Conservation (phyloP, 1,284 basidiomycete genomes). For the Marasmius sp. region DNA sequence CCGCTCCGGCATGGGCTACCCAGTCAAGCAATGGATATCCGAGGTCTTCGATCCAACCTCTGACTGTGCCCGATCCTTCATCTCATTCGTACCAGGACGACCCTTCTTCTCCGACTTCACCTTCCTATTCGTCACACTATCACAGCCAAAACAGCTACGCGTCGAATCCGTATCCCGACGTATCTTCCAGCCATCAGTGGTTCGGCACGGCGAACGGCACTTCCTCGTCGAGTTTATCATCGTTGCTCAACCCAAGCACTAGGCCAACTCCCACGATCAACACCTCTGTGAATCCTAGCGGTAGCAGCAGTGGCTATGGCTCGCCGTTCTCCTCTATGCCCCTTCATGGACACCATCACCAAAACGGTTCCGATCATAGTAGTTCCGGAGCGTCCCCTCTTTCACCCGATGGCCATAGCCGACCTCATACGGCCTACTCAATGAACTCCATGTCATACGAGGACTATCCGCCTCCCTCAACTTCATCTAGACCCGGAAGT, state of each 20-base stretch:
- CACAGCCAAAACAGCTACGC: slow-evolving; percentile 40
- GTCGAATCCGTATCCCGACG: slow-evolving; percentile 7
- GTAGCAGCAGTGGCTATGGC: slow-evolving; percentile 37
- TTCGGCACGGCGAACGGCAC: slow-evolving; percentile 59
- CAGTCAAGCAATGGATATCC: slow-evolving; percentile 31
- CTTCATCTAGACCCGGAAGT: slow-evolving; percentile 65
- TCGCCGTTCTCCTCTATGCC: slow-evolving; percentile 68
- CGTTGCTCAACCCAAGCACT: slow-evolving; percentile 69
- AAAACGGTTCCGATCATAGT: slow-evolving; percentile 46
- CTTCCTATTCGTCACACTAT: slow-evolving; percentile 51
- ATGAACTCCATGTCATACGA: slow-evolving; percentile 60
- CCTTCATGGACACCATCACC: slow-evolving; percentile 39
- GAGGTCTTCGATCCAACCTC: slow-evolving; percentile 69
- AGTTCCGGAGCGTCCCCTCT: slow-evolving; percentile 52
- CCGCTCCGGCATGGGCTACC: slow-evolving; percentile 49
- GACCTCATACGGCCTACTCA: slow-evolving; percentile 80
- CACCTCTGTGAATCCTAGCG: slow-evolving; percentile 39
- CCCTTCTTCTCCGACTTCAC: slow-evolving; percentile 53
- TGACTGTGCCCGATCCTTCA: slow-evolving; percentile 74
- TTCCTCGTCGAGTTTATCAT: slow-evolving; percentile 70
- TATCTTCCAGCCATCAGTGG: slow-evolving; percentile 19
- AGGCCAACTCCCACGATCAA: slow-evolving; percentile 66
- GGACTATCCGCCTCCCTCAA: slow-evolving; percentile 38
- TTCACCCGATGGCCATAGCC: slow-evolving; percentile 75
- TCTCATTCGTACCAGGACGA: slow-evolving; percentile 65